Conservation (phyloP, 1,139 yeast species). For the Suhomyces yuchorum region DNA sequence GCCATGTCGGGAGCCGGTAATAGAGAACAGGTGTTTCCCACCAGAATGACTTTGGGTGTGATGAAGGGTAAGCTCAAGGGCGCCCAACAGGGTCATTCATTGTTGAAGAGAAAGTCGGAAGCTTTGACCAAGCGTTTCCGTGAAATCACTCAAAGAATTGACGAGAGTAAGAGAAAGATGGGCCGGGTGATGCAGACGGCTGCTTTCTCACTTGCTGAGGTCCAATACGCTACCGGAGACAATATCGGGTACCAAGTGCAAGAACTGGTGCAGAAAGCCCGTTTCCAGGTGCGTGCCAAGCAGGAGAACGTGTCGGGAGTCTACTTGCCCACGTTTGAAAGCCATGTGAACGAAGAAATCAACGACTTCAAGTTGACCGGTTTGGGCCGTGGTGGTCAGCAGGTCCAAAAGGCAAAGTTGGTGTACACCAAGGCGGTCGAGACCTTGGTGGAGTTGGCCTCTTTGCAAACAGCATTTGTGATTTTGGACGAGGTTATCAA, state of each 20-base stretch:
- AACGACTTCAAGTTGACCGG: constrained; percentile 97
- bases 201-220: constrained; percentile 95
- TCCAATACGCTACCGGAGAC: constrained; percentile 94
- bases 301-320: constrained; percentile 98
- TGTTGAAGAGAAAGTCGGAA: constrained; percentile 92
- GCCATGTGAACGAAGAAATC: constrained; percentile 76
- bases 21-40: constrained; percentile 90
- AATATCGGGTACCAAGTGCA: constrained; percentile 94
- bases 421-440: constrained; percentile 96
- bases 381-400: constrained; percentile 98
- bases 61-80: constrained; percentile 97
- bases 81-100: constrained; percentile 93
- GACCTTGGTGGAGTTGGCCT: constrained; percentile 92
- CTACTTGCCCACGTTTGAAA: constrained; percentile 87
- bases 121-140: constrained; percentile 95
- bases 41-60: constrained; percentile 93
- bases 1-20: constrained; percentile 52
- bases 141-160: constrained; percentile 91
- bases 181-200: constrained; percentile 99
- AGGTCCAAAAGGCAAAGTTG: constrained; percentile 89
- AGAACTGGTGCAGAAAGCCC: constrained; percentile 86
- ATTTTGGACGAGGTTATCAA: constrained; percentile 96
- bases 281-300: constrained; percentile 87
- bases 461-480: constrained; percentile 92
- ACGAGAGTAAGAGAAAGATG: constrained; percentile 96